Base-by-base conservation (phyloP, 1,284 basidiomycete genomes). In the Sporisorium reilianum region DNA sequence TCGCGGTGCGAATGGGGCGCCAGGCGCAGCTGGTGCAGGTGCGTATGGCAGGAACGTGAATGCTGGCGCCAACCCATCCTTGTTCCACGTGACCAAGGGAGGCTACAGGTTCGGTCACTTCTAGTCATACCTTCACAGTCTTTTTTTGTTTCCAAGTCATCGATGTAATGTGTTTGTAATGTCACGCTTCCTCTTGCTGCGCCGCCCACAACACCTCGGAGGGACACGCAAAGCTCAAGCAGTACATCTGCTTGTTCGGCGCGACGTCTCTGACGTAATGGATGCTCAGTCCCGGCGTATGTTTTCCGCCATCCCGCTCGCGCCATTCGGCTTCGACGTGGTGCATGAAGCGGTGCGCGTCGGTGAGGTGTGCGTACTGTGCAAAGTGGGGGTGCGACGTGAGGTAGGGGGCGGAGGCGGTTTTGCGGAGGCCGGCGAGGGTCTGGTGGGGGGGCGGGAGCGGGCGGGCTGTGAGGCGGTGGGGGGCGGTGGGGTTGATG, bases 171-270 rank as follows among this genome's bases (percentile, higher is more conserved):
- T 10, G 8, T 42, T 23, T 5, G 6, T 46, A 48, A 48, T 48
- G 46, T 48, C 26, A n/a, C 44, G 30, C 30, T 41, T 34, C 28
- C 49, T 23, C 9, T 32, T 34, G 3, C 44, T 46, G 20, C n/a
- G 55, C n/a, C n/a, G n/a, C 44, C 65, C 64, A 79, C 8, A 80
- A 66, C 10, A 83, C 77, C 64, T 87, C 78, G 14, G 70, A 55
- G 20, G 95, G 93, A 23, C 98, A 88, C 50, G 91, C 87, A 88
- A 99, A 99, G 80, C 91, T 92, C 57, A 99, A 89, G 86, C 97
- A 97, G 86, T 97, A 99, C 97, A 99, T 99, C 80, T 96, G 92
- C 87, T 99, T 99, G 86, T 91, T 93, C 3, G 97, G 97, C 2
- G 96, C 95, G 9, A 99, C 96, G 14, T 92, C 91, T 52, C 97